Base-by-base conservation (phyloP, 1,284 basidiomycete species). In the Erythrobasidium hasegawianum region DNA sequence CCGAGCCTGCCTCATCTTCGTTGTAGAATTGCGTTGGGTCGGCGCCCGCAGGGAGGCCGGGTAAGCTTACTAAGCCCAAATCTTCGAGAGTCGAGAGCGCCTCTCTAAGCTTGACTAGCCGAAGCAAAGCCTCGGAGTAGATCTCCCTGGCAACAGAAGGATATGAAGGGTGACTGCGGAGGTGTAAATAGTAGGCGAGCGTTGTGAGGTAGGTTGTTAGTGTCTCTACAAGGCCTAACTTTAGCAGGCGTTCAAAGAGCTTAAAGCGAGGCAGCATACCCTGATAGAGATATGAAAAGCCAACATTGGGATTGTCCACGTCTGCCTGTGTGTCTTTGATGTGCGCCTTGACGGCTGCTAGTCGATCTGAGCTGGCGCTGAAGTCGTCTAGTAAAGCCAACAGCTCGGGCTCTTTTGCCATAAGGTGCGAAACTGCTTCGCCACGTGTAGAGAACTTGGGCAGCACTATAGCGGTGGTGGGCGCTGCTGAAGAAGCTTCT, bases 101-200 rank as follows among this genome's bases (percentile, higher is more conserved):
- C 75, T 90, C 84, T 77, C 97, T 96, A 59, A 98, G 85, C 26
- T 86, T 83, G 38, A 95, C 81, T 8, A 98, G 83, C 13, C 94
- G 88, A 22, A 81, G 78, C 70, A 97, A 81, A 71, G 97, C 86
- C 0, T 92, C 88, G 0, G 81, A 79, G 41, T 94, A 83, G 39
- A 83, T 79, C 33, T 87, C 82, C 87, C 16, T 83, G 74, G 18
- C 73, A 53, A 79, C 55, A 70, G 81, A 76, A 47, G 82, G 77
- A 76, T 88, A 84, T 78, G 86, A 83, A 47, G 83, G 80, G 58
- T 83, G 83, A 20, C 88, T 81, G 14, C 90, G 85, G 26, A 98
- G 82, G 76, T 94, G 86, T 58, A 98, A 82, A 80, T 96, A 97
- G 80, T 94, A 97, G 0, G 93, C 88, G 52, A 97, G 86, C 1